Percentiles rank a stretch among this genome's conserved stretches.
Conservation (phyloP, 2,329 filamentous ascomycete species). For the Drechslerella coelobrocha region DNA sequence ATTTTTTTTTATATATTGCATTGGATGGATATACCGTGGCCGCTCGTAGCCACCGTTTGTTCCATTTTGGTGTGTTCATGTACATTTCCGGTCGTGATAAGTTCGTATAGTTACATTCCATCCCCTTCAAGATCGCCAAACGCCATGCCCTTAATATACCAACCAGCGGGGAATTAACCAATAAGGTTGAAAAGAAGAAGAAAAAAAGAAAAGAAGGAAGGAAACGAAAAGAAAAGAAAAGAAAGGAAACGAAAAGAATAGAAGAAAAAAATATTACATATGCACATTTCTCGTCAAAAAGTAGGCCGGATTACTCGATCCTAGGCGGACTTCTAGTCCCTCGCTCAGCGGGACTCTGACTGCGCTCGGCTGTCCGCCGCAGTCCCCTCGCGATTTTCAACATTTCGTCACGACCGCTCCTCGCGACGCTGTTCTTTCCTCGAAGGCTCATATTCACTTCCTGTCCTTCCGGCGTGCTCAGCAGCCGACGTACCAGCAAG, state of each 20-base stretch:
- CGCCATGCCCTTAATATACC: neutral
- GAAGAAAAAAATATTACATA: too few relatives aligned
- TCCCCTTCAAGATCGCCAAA: neutral
- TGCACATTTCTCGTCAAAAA: too few relatives aligned
- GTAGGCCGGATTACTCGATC: constrained; percentile 43
- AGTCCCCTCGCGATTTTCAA: constrained; percentile 84
- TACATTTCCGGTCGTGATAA: neutral
- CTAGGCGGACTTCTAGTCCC: constrained; percentile 49
- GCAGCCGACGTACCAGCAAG: constrained; percentile 81
- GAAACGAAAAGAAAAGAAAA: neutral
- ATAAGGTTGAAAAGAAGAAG: neutral
- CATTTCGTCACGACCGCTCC: constrained; percentile 86
- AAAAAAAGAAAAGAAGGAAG: neutral
- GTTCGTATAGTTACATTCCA: neutral
- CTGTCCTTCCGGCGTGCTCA: constrained; percentile 78
- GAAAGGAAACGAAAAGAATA: too few relatives aligned
- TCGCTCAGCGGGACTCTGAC: constrained; percentile 57
- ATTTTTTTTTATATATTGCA: too few relatives aligned
- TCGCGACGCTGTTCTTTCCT: constrained; percentile 81
- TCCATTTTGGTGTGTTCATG: neutral
- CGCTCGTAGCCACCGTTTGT: neutral
- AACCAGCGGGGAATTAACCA: neutral
- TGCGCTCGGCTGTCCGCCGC: constrained; percentile 83
- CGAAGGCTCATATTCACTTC: constrained; percentile 95
- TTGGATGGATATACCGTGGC: neutral